phyloP scores from a whole-genome alignment of 108 stramenopile genomes.

The Nitzschia putrida region DNA sequence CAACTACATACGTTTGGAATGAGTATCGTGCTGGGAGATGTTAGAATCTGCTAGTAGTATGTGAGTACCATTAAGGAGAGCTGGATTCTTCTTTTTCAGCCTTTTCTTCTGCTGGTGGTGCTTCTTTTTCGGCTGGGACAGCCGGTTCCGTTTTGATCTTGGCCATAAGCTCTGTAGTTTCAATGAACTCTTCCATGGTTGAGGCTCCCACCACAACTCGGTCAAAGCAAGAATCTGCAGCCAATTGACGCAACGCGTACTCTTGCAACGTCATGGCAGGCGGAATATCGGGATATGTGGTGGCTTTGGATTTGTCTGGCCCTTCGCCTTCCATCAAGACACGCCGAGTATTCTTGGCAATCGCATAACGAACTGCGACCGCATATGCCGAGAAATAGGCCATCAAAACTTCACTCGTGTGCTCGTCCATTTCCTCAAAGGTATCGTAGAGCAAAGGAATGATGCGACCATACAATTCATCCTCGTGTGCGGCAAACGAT shows the following conservation, averaged over 20 bases:
- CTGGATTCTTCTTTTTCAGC: constrained; percentile 8
- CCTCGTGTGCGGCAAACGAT: constrained; percentile 76
- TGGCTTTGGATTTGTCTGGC: not conserved
- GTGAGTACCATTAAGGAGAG: not conserved
- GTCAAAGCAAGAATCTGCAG: constrained; percentile 42
- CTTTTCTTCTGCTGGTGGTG: constrained; percentile 5
- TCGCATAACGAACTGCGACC: constrained; percentile 71
- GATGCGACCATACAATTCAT: constrained; percentile 67
- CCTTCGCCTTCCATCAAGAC: constrained; percentile 57
- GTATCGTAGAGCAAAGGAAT: constrained; percentile 83
- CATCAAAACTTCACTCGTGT: constrained; percentile 59
- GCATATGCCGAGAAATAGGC: constrained; percentile 75
- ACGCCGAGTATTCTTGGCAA: constrained; percentile 76
- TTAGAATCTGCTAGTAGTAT: no score
- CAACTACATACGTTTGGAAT: no score
- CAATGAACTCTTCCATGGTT: constrained; percentile 32
- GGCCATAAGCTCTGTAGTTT: constrained; percentile 25
- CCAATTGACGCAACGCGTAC: constrained; percentile 59
- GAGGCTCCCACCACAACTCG: constrained; percentile 34
- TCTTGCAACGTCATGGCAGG: constrained; percentile 69
- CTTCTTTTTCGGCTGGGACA: constrained; percentile 15
- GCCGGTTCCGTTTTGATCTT: constrained; percentile 17
- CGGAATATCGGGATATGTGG: constrained; percentile 58
- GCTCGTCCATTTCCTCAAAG: constrained; percentile 84
- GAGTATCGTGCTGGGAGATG: no score